Evolutionary conservation across 2,329 filamentous ascomycete species (phyloP), one percentile per base, ranked within the genome.

Genomic region (Verticillium alfalfae): DNA sequence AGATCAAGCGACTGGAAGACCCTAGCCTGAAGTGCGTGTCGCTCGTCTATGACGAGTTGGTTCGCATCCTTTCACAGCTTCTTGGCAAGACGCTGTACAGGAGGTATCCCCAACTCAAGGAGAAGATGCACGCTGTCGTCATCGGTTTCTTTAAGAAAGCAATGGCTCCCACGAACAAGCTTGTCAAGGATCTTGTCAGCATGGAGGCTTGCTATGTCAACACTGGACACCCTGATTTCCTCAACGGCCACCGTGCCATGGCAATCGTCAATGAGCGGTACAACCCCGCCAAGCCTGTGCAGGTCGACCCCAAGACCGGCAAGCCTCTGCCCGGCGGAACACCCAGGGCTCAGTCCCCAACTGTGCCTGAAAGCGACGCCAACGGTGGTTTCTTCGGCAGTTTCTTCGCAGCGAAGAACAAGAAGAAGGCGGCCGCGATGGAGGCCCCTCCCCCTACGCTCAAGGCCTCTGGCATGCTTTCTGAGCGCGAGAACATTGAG

Each of bases 401-500:
- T 71, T 99, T 99, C 85, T 99, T 97, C 73, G 92, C 95, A 12
- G 93, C 92, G 72, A 99, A 98, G 86, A 99, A 98, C 81, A 99
- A 98, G 88, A 99, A 99, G 86, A 98, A 97, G 89, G 96, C 96
- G 79, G 95, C 95, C n/a, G 93, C 94, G 57, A 99, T 99, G 95
- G 95, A 99, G 75, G 84, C 95, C 15, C 95, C 95, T 45, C 95
- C 95, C 65, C 87, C 95, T 36, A 94, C 88, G 52, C 86, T 99
- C 62, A 99, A 97, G 81, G 95, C 95, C 38, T 96, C 92, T 3
- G 94, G 95, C 52, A 96, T 89, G 34, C 82, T 99, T 45, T 96
- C 91, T 5, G 95, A 99, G 79, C 92, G 95, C 64, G 95, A 99
- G 76, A 89, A 88, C 63, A 91, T 97, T 66, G 95, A 99, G 76